Evolutionary conservation across 2,329 filamentous ascomycete species (phyloP).

Genomic region (Fusarium goolgardi): DNA sequence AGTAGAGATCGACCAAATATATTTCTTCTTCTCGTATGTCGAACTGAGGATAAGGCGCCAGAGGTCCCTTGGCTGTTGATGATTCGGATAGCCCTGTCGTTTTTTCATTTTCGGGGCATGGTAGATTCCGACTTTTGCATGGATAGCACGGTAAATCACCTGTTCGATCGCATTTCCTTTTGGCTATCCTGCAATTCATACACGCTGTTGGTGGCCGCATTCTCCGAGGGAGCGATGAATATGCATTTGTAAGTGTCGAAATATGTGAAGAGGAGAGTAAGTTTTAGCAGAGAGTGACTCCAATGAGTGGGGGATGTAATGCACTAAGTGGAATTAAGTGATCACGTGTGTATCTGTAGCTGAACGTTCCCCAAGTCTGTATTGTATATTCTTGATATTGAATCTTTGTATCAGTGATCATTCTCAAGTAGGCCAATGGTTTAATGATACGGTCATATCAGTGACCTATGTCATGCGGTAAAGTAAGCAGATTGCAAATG

Average conservation of each 20-base stretch:
- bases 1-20: conserved; percentile 39
- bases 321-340: neutral
- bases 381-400: too few species aligned
- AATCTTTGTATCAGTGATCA: too few species aligned
- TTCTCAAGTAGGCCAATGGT: too few species aligned
- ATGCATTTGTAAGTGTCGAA: too few species aligned
- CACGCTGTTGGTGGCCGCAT: conserved; percentile 42
- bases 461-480: too few species aligned
- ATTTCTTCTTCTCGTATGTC: conserved; percentile 3
- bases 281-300: neutral
- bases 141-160: conserved; percentile 19
- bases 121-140: conserved; percentile 31
- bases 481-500: too few species aligned
- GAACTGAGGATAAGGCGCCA: fast-evolving
- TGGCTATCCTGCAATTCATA: conserved; percentile 30
- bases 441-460: too few species aligned
- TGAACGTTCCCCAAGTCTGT: too few species aligned
- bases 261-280: neutral
- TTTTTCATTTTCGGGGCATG: conserved; percentile 10
- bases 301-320: neutral
- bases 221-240: fast-evolving
- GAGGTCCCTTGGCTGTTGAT: neutral
- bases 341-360: too few species aligned
- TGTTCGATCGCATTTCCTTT: conserved; percentile 36
- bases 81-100: neutral